Evolutionary conservation across 306 rosid genomes (phyloP).

Genomic region (Gillenia trifoliata): DNA sequence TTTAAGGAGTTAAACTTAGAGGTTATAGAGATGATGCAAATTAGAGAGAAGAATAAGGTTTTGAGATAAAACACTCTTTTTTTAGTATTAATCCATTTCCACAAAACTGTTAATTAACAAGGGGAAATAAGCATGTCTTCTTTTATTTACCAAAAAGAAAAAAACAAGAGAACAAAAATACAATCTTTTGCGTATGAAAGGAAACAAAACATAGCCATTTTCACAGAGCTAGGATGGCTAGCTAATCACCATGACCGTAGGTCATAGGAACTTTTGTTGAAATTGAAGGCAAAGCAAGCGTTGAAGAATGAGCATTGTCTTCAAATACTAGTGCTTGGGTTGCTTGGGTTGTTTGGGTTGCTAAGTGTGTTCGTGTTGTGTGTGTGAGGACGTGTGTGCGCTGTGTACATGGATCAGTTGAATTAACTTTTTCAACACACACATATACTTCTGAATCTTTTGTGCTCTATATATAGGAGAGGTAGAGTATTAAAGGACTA

Average conservation of each 20-base stretch:
- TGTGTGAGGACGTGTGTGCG: no score
- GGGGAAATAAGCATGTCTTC: not conserved
- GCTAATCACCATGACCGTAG: not conserved
- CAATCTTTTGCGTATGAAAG: not conserved
- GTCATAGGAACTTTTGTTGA: not conserved
- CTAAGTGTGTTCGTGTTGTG: no score
- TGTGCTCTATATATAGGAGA: no score
- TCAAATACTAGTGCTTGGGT: constrained; percentile 16
- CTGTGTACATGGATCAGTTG: no score
- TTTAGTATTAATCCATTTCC: not conserved
- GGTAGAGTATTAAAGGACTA: no score
- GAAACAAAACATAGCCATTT: not conserved
- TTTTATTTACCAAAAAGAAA: not conserved
- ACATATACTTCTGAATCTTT: no score
- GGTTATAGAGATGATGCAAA: not conserved
- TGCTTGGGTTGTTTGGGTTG: not conserved
- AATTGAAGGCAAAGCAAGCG: not conserved
- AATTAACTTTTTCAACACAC: no score
- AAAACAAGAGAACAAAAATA: not conserved
- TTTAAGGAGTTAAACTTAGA: not conserved
- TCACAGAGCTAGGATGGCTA: not conserved
- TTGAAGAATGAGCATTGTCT: not conserved
- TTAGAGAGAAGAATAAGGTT: not conserved
- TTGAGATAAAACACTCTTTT: not conserved
- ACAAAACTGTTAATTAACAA: not conserved